Conservation (phyloP, 345 rosid genomes). For the Ceriops decandra region DNA sequence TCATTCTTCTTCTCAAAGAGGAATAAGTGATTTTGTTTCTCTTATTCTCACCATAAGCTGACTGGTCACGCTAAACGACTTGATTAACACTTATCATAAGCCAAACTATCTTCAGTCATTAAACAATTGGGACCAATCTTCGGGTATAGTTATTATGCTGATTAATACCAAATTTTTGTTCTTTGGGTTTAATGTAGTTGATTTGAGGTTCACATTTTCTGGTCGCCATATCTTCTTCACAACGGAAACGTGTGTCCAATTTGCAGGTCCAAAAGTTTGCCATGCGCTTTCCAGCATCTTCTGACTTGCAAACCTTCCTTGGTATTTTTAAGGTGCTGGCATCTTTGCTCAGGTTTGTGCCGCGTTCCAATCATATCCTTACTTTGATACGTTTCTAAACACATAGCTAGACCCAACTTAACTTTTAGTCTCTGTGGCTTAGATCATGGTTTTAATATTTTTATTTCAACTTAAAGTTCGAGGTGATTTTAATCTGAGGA, state of each 20-base stretch:
- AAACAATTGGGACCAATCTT: too few relatives aligned
- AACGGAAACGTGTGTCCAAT: neutral
- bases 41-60: neutral
- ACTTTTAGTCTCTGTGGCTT: too few relatives aligned
- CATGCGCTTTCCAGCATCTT: conserved; percentile 12
- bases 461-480: too few relatives aligned
- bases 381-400: too few relatives aligned
- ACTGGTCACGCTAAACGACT: too few relatives aligned
- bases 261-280: conserved; percentile 27
- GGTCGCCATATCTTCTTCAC: neutral
- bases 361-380: neutral
- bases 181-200: neutral
- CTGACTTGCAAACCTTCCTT: conserved; percentile 16
- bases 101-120: too few relatives aligned
- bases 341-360: neutral
- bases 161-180: neutral
- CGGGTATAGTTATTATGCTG: too few relatives aligned
- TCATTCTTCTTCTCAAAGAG: too few relatives aligned
- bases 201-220: neutral
- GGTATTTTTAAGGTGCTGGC: conserved; percentile 9
- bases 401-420: too few relatives aligned
- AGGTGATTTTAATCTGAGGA: neutral
- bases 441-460: too few relatives aligned
- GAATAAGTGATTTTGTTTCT: neutral
- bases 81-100: too few relatives aligned